Percentiles rank a stretch among this genome's conserved stretches.
Conservation (phyloP, 331 rosid genomes). For the Pyrus hybrid region DNA sequence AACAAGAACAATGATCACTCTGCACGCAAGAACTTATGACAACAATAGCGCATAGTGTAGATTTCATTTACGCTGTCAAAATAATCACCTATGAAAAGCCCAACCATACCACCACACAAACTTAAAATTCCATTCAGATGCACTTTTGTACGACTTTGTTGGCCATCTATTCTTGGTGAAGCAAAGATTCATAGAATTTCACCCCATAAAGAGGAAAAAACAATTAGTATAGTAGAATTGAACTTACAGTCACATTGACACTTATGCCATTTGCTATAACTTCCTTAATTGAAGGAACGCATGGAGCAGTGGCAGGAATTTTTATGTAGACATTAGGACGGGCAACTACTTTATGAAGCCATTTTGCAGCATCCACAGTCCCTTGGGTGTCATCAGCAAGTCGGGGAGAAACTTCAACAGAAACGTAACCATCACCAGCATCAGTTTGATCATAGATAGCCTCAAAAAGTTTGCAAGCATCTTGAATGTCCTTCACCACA, state of each 20-base stretch:
- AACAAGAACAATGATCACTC: background rate
- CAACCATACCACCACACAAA: background rate
- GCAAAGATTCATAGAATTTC: background rate
- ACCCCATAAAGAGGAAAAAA: background rate
- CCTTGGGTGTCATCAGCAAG: conserved; percentile 89
- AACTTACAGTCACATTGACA: conserved; percentile 96
- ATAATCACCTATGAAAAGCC: background rate
- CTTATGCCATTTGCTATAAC: conserved; percentile 90
- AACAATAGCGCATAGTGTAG: background rate
- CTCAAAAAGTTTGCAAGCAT: conserved; percentile 89
- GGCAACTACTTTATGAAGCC: conserved; percentile 77
- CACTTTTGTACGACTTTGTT: background rate
- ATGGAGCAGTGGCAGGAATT: conserved; percentile 96
- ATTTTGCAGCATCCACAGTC: conserved; percentile 88
- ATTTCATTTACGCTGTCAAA: background rate
- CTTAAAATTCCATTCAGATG: background rate
- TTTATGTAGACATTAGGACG: conserved; percentile 88
- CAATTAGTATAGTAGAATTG: background rate
- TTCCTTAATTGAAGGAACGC: conserved; percentile 83
- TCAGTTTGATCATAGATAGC: conserved; percentile 84
- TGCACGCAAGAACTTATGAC: background rate
- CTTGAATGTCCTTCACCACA: conserved; percentile 98
- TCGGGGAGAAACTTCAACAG: conserved; percentile 95
- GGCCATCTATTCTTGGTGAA: background rate
- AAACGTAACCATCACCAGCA: conserved; percentile 91